Percentiles rank a stretch among this genome's conserved stretches.
phyloP scores from a whole-genome alignment of 2,329 filamentous ascomycete genomes.

The Cryphonectria naterciae region DNA sequence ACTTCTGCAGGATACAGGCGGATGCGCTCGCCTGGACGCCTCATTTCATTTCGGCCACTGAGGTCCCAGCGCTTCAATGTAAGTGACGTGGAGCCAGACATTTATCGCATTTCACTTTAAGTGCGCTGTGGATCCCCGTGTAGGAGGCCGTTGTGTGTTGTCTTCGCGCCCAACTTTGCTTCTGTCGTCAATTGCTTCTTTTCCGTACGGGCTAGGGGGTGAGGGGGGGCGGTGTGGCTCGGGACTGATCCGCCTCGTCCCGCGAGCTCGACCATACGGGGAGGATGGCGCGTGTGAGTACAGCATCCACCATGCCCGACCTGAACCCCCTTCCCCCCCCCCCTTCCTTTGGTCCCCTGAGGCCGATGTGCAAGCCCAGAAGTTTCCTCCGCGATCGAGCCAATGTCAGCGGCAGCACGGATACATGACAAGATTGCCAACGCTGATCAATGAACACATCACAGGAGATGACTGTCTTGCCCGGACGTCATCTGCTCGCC shows the following conservation, averaged over 20 bases:
- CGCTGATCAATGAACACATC: neutral
- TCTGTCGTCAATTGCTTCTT: constrained; percentile 7
- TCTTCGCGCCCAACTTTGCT: neutral
- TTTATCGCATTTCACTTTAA: neutral
- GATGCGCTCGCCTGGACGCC: neutral
- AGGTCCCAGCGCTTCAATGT: neutral
- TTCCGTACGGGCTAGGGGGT: neutral
- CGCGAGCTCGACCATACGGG: constrained; percentile 11
- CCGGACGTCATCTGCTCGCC: neutral
- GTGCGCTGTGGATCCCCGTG: neutral
- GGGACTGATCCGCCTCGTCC: constrained; percentile 6
- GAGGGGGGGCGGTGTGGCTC: constrained; percentile 7
- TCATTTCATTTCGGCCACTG: neutral
- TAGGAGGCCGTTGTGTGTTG: neutral
- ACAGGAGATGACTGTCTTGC: constrained; percentile 9
- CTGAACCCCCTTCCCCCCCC: neutral
- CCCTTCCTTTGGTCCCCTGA: neutral
- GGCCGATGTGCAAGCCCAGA: neutral
- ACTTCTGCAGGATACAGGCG: neutral
- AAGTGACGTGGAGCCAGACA: neutral
- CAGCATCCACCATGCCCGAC: neutral
- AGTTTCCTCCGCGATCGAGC: neutral
- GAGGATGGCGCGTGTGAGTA: constrained; percentile 13
- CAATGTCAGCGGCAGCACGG: neutral
- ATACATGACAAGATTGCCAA: neutral